phyloP scores from a whole-genome alignment of 805 yeast species.

The Sugiyamaella qingdaonensis region DNA sequence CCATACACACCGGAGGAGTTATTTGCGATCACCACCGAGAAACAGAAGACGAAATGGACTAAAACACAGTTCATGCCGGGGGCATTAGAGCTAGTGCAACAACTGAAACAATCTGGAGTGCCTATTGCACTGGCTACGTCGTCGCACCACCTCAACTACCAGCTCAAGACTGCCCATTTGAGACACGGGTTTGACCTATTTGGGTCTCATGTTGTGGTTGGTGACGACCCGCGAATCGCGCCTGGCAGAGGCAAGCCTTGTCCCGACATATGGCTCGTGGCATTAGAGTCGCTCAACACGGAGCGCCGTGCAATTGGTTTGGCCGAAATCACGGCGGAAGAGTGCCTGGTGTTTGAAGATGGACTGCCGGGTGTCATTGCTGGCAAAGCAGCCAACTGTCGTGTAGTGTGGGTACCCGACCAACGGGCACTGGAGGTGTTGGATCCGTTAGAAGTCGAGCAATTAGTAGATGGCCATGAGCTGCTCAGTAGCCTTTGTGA shows the following conservation, averaged over 20 bases:
- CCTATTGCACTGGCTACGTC: conserved; percentile 94
- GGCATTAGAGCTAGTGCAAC: conserved; percentile 61
- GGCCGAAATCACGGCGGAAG: conserved; percentile 58
- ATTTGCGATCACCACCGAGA: conserved; percentile 45
- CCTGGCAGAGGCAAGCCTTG: conserved; percentile 87
- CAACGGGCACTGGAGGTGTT: conserved; percentile 58
- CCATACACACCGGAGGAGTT: conserved; percentile 67
- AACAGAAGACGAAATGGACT: conserved; percentile 60
- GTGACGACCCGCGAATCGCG: conserved; percentile 82
- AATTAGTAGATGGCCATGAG: conserved; percentile 57
- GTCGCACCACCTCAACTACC: conserved; percentile 56
- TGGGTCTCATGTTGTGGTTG: conserved; percentile 68
- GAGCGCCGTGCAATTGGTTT: conserved; percentile 42
- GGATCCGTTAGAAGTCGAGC: conserved; percentile 38
- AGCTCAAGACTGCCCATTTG: conserved; percentile 71
- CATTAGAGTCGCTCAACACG: conserved; percentile 64
- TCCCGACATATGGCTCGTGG: conserved; percentile 89
- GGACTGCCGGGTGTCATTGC: conserved; percentile 88
- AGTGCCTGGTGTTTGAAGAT: conserved; percentile 90
- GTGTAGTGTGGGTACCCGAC: conserved; percentile 95
- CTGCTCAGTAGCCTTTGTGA: conserved; percentile 48
- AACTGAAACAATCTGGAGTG: conserved; percentile 47
- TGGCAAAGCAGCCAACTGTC: conserved; percentile 77
- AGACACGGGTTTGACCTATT: conserved; percentile 60
- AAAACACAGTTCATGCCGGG: conserved; percentile 74